phyloP scores from a whole-genome alignment of 2,329 filamentous ascomycete genomes.

The Cercospora janseana region DNA sequence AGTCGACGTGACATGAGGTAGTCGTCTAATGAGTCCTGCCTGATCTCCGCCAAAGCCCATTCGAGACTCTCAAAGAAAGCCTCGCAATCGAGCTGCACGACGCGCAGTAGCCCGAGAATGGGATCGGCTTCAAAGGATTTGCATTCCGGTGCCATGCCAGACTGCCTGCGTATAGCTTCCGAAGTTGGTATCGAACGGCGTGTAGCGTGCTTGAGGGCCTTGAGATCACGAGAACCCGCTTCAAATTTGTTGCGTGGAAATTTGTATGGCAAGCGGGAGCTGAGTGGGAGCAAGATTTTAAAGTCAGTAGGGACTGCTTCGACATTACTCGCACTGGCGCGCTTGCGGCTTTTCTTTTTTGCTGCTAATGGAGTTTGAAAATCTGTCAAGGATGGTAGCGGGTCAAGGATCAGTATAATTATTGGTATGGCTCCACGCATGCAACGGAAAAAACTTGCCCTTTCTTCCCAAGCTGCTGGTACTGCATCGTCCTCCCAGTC shows the following conservation, averaged over 20 bases:
- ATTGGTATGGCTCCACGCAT: slow-evolving; percentile 2
- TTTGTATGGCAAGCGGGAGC: background rate
- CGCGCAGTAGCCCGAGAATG: slow-evolving; percentile 8
- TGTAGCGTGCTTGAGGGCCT: background rate
- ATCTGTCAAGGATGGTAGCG: slow-evolving; percentile 14
- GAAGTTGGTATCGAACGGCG: background rate
- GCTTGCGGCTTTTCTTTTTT: background rate
- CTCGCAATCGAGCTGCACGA: slow-evolving; percentile 5
- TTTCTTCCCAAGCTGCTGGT: slow-evolving; percentile 21
- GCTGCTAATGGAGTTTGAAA: background rate
- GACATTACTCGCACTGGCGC: background rate
- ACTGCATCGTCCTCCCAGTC: background rate
- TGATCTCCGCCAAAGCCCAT: slow-evolving; percentile 15
- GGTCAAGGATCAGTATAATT: slow-evolving; percentile 21
- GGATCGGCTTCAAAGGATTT: background rate
- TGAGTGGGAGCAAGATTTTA: slow-evolving; percentile 6
- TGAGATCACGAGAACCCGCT: background rate
- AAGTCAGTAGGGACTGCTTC: background rate
- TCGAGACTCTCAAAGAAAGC: slow-evolving; percentile 17
- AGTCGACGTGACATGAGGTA: slow-evolving; percentile 17
- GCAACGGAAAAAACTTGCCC: slow-evolving; percentile 16
- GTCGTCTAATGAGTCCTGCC: slow-evolving; percentile 21
- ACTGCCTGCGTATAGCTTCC: background rate
- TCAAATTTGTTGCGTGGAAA: slow-evolving; percentile 2
- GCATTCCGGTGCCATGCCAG: background rate